phyloP scores from a whole-genome alignment of 305 asterid genomes.

The Rubia peregrina region DNA sequence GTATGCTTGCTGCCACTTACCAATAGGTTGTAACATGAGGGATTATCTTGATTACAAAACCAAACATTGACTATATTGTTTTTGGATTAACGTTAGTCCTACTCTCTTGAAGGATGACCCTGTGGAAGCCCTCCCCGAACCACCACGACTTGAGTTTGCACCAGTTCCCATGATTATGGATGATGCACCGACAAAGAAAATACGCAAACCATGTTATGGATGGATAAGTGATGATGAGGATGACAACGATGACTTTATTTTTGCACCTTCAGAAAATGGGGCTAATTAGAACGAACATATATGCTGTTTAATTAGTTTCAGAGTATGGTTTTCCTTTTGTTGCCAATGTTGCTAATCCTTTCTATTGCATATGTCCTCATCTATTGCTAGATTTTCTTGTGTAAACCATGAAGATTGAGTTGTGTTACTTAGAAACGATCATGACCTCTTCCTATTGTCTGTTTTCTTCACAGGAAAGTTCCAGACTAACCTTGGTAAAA shows the following conservation, averaged over 20 bases:
- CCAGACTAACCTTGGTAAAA: neutral
- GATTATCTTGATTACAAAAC: neutral
- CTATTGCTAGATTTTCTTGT: neutral
- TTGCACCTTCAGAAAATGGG: neutral
- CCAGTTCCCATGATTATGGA: too few species aligned
- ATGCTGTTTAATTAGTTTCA: neutral
- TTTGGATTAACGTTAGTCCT: neutral
- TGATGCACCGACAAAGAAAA: neutral
- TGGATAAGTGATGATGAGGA: constrained; percentile 6
- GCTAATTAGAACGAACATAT: neutral
- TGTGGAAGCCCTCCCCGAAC: neutral
- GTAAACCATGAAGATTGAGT: neutral
- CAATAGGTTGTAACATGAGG: neutral
- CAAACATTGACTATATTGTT: neutral
- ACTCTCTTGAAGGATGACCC: neutral
- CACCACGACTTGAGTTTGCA: neutral
- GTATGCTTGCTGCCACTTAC: neutral
- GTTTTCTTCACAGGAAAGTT: neutral
- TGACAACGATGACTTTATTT: neutral
- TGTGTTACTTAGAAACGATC: neutral
- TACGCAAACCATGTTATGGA: constrained; percentile 1
- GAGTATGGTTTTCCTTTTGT: neutral
- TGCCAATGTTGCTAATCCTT: neutral
- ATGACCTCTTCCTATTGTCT: neutral
- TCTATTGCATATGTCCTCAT: neutral